Percentiles rank a stretch among this genome's conserved stretches.
These are phyloP conservation scores for Magnolia sinica DNA, from an alignment of 164 flowering plant genomes.

Conservation along the genomic window DNA sequence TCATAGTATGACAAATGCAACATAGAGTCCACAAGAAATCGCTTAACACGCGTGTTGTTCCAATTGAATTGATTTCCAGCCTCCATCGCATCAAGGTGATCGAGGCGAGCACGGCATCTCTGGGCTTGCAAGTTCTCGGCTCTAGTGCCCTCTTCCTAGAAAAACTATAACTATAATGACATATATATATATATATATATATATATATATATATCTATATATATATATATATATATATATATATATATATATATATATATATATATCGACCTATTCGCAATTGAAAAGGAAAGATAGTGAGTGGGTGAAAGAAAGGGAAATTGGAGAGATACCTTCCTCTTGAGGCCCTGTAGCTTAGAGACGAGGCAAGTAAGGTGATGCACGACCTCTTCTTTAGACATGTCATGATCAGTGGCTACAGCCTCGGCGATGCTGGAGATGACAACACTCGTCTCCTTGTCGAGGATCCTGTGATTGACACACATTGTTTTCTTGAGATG, in stretches of 20 bases:
- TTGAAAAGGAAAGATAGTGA: background rate
- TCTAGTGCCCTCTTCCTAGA: slow-evolving; percentile 65
- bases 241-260: no score
- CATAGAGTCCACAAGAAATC: slow-evolving; percentile 96
- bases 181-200: no score
- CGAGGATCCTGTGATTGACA: slow-evolving; percentile 63
- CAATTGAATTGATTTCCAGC: slow-evolving; percentile 59
- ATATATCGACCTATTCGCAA: no score
- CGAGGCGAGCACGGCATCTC: slow-evolving; percentile 72
- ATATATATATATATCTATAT: no score
- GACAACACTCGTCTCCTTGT: slow-evolving; percentile 77
- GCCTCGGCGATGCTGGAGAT: slow-evolving; percentile 51
- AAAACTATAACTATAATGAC: no score
- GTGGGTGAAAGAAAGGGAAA: background rate
- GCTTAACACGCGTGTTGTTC: slow-evolving; percentile 59
- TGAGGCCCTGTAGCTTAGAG: slow-evolving; percentile 82
- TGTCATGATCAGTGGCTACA: slow-evolving; percentile 28
- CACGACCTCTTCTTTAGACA: slow-evolving; percentile 69
- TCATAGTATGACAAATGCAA: slow-evolving; percentile 84
- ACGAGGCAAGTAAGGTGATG: slow-evolving; percentile 69
- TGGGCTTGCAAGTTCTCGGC: slow-evolving; percentile 82
- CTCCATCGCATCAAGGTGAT: slow-evolving; percentile 64
- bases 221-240: no score
- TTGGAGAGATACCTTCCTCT: slow-evolving; percentile 57
- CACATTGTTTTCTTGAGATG: slow-evolving; percentile 83